A percentile compares a stretch with the other conserved stretches of the same genome.
Evolutionary conservation across 2,329 filamentous ascomycete species (phyloP).

Genomic region (Shiraia sp.): DNA sequence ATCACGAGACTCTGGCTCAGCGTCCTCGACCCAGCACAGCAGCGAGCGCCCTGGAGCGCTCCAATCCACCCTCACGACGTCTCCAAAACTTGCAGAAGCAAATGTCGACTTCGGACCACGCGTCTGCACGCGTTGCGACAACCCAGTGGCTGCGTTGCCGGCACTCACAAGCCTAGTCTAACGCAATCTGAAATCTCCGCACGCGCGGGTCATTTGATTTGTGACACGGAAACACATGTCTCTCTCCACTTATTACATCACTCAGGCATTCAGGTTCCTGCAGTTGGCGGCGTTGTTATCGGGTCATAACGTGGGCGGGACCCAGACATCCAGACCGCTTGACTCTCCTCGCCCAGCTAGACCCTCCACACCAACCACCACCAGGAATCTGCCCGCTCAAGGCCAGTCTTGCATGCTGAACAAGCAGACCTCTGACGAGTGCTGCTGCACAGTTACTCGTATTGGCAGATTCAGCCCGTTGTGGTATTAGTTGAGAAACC

Average conservation of each 20-base stretch:
- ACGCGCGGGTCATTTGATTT: slow-evolving; percentile 33
- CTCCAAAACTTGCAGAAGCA: slow-evolving; percentile 1
- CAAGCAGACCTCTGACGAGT: too few species aligned
- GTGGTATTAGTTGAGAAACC: too few species aligned
- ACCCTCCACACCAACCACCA: too few species aligned
- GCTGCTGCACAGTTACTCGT: too few species aligned
- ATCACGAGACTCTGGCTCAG: slow-evolving; percentile 13
- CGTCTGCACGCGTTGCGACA: slow-evolving; percentile 35
- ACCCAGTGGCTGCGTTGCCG: slow-evolving; percentile 43
- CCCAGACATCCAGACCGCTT: slow-evolving; percentile 20
- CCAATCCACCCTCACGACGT: slow-evolving; percentile 3
- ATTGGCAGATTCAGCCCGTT: too few species aligned
- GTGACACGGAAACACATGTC: slow-evolving; percentile 42
- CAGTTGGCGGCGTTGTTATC: slow-evolving; percentile 29
- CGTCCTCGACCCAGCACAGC: slow-evolving; percentile 19
- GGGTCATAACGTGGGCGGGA: slow-evolving; percentile 16
- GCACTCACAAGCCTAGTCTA: slow-evolving; percentile 42
- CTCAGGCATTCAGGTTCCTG: slow-evolving; percentile 20
- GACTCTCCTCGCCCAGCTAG: slow-evolving; percentile 22
- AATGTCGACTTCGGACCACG: slow-evolving; percentile 13
- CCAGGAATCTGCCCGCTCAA: too few species aligned
- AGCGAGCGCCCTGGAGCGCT: slow-evolving; percentile 7
- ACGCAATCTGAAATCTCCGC: slow-evolving; percentile 34
- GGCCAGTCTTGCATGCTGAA: too few species aligned
- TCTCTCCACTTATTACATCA: slow-evolving; percentile 47